A percentile compares a stretch with the other conserved stretches of the same genome.
These are phyloP conservation scores for Aspergillus incahuasiensis DNA, from an alignment of 495 filamentous ascomycete genomes.

Conservation along the genomic window DNA sequence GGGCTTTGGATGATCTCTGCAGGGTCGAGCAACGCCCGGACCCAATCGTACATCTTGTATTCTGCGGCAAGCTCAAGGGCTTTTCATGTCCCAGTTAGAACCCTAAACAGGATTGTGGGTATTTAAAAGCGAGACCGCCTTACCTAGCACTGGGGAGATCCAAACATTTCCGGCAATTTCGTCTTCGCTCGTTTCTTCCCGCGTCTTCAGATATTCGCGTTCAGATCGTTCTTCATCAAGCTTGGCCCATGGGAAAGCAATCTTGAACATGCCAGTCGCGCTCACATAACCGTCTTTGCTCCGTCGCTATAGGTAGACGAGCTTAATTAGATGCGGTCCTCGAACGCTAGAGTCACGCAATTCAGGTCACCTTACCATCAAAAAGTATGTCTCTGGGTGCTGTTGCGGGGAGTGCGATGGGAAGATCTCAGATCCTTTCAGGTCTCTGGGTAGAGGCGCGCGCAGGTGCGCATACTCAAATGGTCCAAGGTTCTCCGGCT, in stretches of 20 bases:
- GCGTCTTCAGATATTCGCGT: slow-evolving; percentile 76
- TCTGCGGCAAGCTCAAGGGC: slow-evolving; percentile 82
- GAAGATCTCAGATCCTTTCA: slow-evolving; percentile 87
- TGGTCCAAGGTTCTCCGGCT: slow-evolving; percentile 65
- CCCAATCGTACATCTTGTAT: slow-evolving; percentile 79
- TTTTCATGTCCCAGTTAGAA: slow-evolving; percentile 24
- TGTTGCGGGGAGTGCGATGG: slow-evolving; percentile 52
- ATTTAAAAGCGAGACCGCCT: slow-evolving; percentile 16
- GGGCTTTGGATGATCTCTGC: slow-evolving; percentile 57
- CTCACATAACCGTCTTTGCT: slow-evolving; percentile 92
- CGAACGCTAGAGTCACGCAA: background rate
- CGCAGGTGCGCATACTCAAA: slow-evolving; percentile 97
- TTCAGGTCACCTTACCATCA: slow-evolving; percentile 64
- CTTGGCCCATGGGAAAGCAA: slow-evolving; percentile 90
- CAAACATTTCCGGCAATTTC: slow-evolving; percentile 97
- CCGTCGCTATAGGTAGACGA: slow-evolving; percentile 55
- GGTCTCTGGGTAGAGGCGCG: slow-evolving; percentile 81
- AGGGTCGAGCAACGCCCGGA: slow-evolving; percentile 81
- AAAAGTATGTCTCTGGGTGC: slow-evolving; percentile 83
- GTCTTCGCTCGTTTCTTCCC: slow-evolving; percentile 72
- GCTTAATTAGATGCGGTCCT: background rate
- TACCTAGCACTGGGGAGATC: slow-evolving; percentile 81
- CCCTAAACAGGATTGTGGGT: background rate
- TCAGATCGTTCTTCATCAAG: slow-evolving; percentile 79
- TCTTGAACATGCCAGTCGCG: slow-evolving; percentile 99